These are phyloP conservation scores for Hericium alpestre DNA, from an alignment of 768 basidiomycete species.

Conservation along the genomic window DNA sequence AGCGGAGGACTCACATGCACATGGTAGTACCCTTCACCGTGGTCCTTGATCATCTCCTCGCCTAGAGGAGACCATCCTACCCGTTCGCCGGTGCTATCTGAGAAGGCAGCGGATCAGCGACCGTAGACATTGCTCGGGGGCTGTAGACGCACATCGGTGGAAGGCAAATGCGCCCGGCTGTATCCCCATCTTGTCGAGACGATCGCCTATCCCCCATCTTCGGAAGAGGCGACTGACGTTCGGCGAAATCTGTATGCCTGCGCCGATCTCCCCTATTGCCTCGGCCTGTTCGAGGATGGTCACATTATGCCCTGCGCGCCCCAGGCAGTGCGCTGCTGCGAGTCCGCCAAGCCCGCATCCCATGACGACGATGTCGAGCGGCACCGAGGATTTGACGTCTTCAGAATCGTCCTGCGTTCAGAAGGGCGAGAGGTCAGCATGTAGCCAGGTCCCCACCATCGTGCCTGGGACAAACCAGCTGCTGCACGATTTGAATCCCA, in stretches of 20 bases:
- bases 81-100: neutral
- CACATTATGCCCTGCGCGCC: conserved; percentile 36
- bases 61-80: conserved; percentile 1
- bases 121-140: neutral
- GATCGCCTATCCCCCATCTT: conserved; percentile 40
- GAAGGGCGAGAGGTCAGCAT: too few species aligned
- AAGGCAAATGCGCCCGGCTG: conserved; percentile 29
- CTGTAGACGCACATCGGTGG: conserved; percentile 27
- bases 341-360: conserved; percentile 44
- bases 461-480: too few species aligned
- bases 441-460: too few species aligned
- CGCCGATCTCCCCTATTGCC: conserved; percentile 34
- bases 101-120: neutral
- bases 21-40: neutral
- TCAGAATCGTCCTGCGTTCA: too few species aligned
- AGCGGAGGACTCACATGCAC: neutral
- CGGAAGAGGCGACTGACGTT: conserved; percentile 37
- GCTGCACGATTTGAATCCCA: neutral
- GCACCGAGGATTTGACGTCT: neutral
- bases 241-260: conserved; percentile 37
- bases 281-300: conserved; percentile 35
- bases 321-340: conserved; percentile 33
- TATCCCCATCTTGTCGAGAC: conserved; percentile 28
- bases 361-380: conserved; percentile 32
- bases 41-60: neutral